Base-by-base conservation (phyloP, 2,329 filamentous ascomycete species). In the Exserohilum rostratum region DNA sequence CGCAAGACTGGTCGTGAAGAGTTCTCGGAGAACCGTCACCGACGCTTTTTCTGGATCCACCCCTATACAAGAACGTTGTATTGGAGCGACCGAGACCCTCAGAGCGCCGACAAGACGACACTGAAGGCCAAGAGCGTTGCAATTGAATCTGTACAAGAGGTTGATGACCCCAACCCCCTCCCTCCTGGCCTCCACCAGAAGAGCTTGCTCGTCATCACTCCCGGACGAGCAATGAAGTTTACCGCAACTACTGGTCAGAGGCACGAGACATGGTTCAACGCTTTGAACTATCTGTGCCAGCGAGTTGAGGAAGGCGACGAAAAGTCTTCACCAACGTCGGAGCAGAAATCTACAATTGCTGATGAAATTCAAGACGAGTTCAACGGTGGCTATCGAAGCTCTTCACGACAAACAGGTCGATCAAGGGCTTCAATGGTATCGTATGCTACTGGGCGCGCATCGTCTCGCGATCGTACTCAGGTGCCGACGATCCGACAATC, bases 221-320 rank as follows among this genome's bases (percentile, higher is more conserved):
- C 93, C 17, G 92, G 93, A 45, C 87, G 95, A 62, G 87, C 87
- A 13, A 86, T 99, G 77, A 93, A 96, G 76, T 96, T 99, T 64
- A 99, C 95, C 1, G 96, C 93, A 59, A 88, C 91, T 2, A 99
- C 95, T 3, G 90, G 91, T 33, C 92, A 97, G 73, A 85, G 95
- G 57, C 95, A 99, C 70, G 95, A 99, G 79, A 98, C 93, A 0
- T 99, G 95, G 95, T 96, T 95, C 82, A 98, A 98, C 70, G 93
- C 95, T 0, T 82, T 99, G 50, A 96, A 91, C 1, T 99, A 99
- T 73, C 84, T 99, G 12, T 83, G 98, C 31, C 83, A 96, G 27
- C 87, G 93, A 40, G 92, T 88, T 22, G 69, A 65, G 1, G 65
- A 82, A 13, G 79, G 80, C 43, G 68, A 74, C 50, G 75, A 83